Conservation (phyloP, 257 asterid genomes). For the Solanum gracilifrons region DNA sequence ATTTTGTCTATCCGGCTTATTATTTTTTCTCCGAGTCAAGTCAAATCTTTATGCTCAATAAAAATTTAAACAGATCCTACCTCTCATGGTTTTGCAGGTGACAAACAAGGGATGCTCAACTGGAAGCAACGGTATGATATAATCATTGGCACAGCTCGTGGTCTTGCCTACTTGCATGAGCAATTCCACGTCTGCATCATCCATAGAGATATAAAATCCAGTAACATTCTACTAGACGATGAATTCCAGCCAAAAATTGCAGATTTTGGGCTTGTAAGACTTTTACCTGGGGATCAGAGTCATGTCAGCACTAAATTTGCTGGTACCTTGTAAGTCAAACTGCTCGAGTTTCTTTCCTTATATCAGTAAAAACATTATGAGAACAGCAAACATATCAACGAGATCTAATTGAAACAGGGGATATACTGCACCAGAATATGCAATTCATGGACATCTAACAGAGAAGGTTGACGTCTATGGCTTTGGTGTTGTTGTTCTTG, state of each 20-base stretch:
- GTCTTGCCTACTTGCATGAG: constrained; percentile 67
- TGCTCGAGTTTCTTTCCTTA: not conserved
- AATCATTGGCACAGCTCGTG: constrained; percentile 64
- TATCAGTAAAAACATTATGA: not conserved
- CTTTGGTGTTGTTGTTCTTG: constrained; percentile 62
- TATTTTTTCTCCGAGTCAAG: not conserved
- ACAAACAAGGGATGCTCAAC: constrained; percentile 41
- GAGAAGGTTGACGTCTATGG: constrained; percentile 79
- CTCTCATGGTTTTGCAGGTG: constrained; percentile 28
- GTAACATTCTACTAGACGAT: constrained; percentile 54
- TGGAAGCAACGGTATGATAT: constrained; percentile 75
- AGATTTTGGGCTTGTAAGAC: constrained; percentile 75
- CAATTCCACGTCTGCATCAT: constrained; percentile 60
- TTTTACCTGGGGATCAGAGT: constrained; percentile 59
- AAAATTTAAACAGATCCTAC: not conserved
- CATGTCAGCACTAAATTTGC: constrained; percentile 86
- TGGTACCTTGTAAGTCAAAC: constrained; percentile 61
- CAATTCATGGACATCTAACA: constrained; percentile 66
- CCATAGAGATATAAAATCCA: constrained; percentile 70
- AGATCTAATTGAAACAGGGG: constrained; percentile 36
- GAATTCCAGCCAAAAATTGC: constrained; percentile 64
- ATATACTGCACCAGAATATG: constrained; percentile 80
- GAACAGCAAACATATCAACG: not conserved
- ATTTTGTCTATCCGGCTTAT: not conserved
- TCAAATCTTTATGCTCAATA: not conserved